Base-by-base conservation (phyloP, 2,329 filamentous ascomycete genomes). In the Diplodia seriata region DNA sequence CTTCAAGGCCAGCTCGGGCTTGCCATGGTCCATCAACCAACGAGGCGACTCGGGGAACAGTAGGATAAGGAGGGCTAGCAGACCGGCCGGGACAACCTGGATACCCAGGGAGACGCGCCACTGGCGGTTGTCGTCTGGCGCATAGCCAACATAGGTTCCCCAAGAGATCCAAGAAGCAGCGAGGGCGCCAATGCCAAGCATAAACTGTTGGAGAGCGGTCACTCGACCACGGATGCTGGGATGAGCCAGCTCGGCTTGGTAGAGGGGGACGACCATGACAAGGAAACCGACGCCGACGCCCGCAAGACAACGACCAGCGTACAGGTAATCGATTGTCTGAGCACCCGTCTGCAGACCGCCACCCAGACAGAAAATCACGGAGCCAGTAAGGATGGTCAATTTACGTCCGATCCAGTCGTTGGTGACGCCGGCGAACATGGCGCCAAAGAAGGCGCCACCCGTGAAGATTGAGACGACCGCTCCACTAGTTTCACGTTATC, bases 381-480 rank as follows among this genome's bases (percentile, higher is more conserved):
- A 85, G n/a, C 91, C 92, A 33, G 90, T 79, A 57, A 91, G 78
- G 72, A 94, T 94, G 2, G 91, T 93, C 76, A 82, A 81, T 76
- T 90, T 87, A 71, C 92, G 86, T 53, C 92, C 91, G 2, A 92
- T 78, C 67, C 76, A 81, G 75, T 93, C 88, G 70, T 89, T 88
- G 43, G 81, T 73, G 1, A 86, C 84, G 69, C 91, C 91, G 49
- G 88, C 91, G 43, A 87, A 79, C 38, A 81, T 81, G 31, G 90
- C 88, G 9, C 90, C 91, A 70, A 90, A 85, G 79, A 92, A 92
- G 26, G 91, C 91, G 54, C 91, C 88, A 2, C 85, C 90, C 0
- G 91, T 94, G 77, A 94, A 94, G 69, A 93, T 84, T 1, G 90
- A 91, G 1, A 94, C 91, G 0, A 93, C 89, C 3, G 90, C 86